These are phyloP conservation scores for Xylariaceae sp. DNA, from an alignment of 2,329 filamentous ascomycete genomes.

Conservation along the genomic window DNA sequence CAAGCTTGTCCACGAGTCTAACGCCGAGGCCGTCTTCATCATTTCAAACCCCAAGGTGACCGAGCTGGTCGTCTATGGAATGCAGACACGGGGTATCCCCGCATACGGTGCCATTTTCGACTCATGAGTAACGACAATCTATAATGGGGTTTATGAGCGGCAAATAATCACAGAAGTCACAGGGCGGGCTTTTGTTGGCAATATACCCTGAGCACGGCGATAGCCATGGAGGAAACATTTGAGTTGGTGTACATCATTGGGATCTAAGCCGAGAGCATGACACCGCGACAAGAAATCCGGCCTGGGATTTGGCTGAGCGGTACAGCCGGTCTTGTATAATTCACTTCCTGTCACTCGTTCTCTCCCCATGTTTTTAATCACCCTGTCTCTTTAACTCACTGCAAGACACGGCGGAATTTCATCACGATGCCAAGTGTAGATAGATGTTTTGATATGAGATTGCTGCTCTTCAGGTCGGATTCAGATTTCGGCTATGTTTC, in stretches of 20 bases:
- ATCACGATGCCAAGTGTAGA: conserved; percentile 17
- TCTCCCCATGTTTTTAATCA: background rate
- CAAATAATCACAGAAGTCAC: conserved; percentile 4
- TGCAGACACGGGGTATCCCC: conserved; percentile 67
- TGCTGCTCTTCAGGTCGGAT: conserved; percentile 25
- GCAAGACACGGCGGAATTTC: conserved; percentile 12
- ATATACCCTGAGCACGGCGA: background rate
- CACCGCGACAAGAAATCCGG: conserved; percentile 17
- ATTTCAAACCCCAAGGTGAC: conserved; percentile 73
- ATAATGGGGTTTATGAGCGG: background rate
- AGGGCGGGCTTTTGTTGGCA: background rate
- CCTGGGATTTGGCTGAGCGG: conserved; percentile 11
- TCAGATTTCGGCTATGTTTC: conserved; percentile 21
- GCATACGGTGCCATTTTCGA: conserved; percentile 80
- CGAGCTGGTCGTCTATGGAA: conserved; percentile 68
- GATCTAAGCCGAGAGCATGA: conserved; percentile 18
- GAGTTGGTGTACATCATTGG: conserved; percentile 18
- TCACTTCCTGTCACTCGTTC: conserved; percentile 22
- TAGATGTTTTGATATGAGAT: conserved; percentile 22
- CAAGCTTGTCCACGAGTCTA: conserved; percentile 59
- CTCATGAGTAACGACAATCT: conserved; percentile 21
- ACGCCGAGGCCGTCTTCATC: conserved; percentile 72
- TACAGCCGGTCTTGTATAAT: conserved; percentile 17
- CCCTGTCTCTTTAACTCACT: conserved; percentile 9
- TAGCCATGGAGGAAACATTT: conserved; percentile 7